Conservation (phyloP, 2,329 filamentous ascomycete species). For the Epichloe aotearoae region DNA sequence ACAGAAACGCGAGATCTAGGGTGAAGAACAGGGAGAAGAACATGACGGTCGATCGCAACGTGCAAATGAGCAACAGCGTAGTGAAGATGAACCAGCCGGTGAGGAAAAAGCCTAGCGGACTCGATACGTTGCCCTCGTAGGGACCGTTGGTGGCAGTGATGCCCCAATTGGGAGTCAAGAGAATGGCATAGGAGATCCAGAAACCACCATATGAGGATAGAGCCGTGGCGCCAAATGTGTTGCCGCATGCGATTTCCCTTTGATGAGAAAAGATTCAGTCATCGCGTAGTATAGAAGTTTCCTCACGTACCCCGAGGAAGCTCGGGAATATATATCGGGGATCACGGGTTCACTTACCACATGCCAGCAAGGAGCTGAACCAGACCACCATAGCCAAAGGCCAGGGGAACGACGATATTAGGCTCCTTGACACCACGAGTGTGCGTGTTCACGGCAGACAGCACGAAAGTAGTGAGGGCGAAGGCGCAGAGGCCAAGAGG, state of each 20-base stretch:
- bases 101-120: constrained; percentile 62
- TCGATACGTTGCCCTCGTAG: constrained; percentile 32
- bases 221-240: constrained; percentile 75
- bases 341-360: constrained; percentile 48
- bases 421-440: constrained; percentile 45
- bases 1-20: constrained; percentile 62
- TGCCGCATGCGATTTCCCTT: constrained; percentile 74
- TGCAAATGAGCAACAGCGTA: constrained; percentile 58
- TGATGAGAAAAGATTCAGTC: background rate
- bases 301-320: too few species aligned
- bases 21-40: constrained; percentile 69
- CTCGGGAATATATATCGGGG: background rate
- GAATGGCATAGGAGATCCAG: constrained; percentile 65
- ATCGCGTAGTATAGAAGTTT: background rate
- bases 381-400: constrained; percentile 63
- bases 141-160: constrained; percentile 34
- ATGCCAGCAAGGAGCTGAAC: constrained; percentile 73
- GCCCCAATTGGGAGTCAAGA: constrained; percentile 55
- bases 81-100: constrained; percentile 81
- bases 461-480: constrained; percentile 70
- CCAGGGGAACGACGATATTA: constrained; percentile 54
- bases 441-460: constrained; percentile 61
- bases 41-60: constrained; percentile 61
- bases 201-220: constrained; percentile 74
- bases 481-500: constrained; percentile 67